A percentile compares a stretch with the other conserved stretches of the same genome.
Conservation (phyloP, 2,329 filamentous ascomycete species). For the Trichoderma polysporum region DNA sequence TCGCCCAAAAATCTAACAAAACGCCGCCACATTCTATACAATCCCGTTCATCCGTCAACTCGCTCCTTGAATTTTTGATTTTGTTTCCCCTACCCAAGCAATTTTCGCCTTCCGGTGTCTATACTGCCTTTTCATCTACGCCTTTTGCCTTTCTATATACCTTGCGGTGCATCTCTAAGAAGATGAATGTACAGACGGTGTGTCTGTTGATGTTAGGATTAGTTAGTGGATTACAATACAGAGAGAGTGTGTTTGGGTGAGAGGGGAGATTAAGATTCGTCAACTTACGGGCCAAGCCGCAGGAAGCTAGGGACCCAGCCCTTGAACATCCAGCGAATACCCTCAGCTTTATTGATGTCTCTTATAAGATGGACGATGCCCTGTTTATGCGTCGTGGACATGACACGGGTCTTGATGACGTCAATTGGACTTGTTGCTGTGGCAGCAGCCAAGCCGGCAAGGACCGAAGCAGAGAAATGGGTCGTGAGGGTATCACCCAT, state of each 20-base stretch:
- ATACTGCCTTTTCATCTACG: constrained; percentile 28
- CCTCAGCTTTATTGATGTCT: constrained; percentile 69
- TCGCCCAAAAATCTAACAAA: constrained; percentile 21
- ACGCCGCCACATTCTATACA: constrained; percentile 28
- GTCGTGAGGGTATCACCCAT: constrained; percentile 70
- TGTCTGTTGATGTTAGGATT: constrained; percentile 51
- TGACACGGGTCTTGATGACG: constrained; percentile 85
- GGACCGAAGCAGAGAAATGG: constrained; percentile 74
- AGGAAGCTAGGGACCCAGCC: constrained; percentile 82
- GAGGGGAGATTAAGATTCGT: no score
- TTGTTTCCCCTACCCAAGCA: neutral
- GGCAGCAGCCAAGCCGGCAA: constrained; percentile 80
- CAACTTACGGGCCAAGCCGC: constrained; percentile 60
- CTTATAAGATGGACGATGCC: constrained; percentile 60
- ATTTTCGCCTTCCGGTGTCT: neutral
- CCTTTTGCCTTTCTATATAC: constrained; percentile 61
- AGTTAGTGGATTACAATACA: neutral
- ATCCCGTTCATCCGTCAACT: neutral
- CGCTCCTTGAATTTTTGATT: neutral
- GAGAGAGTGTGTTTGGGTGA: no score
- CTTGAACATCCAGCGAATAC: constrained; percentile 81
- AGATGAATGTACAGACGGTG: constrained; percentile 83
- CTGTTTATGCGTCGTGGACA: constrained; percentile 60
- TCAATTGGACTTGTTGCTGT: constrained; percentile 84
- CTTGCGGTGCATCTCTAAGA: constrained; percentile 83